Percentiles rank a stretch among this genome's conserved stretches.
Evolutionary conservation across 495 filamentous ascomycete genomes (phyloP).

Genomic region (Neurospora cerealis): DNA sequence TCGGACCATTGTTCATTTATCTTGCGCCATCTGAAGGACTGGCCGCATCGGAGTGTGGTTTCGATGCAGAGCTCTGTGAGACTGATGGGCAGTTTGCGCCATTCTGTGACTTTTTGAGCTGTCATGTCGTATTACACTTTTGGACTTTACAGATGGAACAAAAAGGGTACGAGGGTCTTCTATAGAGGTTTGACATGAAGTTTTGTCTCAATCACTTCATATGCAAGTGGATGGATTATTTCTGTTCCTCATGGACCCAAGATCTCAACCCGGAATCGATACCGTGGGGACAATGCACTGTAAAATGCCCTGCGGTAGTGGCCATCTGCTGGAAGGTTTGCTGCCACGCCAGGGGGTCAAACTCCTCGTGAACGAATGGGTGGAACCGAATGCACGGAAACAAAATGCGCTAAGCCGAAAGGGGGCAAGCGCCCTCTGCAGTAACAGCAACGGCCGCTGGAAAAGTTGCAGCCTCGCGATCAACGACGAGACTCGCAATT

Average conservation of each 20-base stretch:
- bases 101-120: slow-evolving; percentile 43
- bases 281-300: background rate
- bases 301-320: background rate
- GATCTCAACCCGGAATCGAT: background rate
- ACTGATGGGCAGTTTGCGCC: slow-evolving; percentile 72
- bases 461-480: slow-evolving; percentile 34
- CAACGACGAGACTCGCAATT: background rate
- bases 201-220: background rate
- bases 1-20: slow-evolving; percentile 70
- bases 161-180: background rate
- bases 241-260: background rate
- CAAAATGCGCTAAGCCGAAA: slow-evolving; percentile 9
- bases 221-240: background rate
- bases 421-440: slow-evolving; percentile 2
- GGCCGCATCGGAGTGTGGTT: slow-evolving; percentile 82
- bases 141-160: background rate
- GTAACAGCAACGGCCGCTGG: background rate
- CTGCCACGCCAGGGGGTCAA: background rate
- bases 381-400: background rate
- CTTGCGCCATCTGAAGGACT: slow-evolving; percentile 90
- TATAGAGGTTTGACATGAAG: background rate
- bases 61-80: slow-evolving; percentile 80
- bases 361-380: background rate
- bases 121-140: slow-evolving; percentile 12
- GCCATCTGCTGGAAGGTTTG: background rate